Base-by-base conservation (phyloP, 805 yeast species). In the Barnettozyma botsteinii region DNA sequence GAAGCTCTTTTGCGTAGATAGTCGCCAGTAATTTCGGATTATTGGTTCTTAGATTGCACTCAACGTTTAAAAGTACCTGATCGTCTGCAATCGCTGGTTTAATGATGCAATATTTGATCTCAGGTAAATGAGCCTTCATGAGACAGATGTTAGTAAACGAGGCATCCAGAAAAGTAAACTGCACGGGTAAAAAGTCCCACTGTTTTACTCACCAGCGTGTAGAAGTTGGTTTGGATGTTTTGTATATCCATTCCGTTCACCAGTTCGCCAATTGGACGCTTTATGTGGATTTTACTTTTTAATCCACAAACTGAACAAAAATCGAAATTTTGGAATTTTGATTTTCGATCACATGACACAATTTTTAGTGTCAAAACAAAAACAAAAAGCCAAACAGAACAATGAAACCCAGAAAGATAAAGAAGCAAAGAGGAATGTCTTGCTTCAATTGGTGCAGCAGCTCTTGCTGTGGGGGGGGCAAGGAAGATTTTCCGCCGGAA, bases 41-140 rank as follows among this genome's bases (percentile, higher is more conserved):
- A 11, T 56, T 47, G 36, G 60, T 59, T 39, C 73, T 46, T 28
- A 69, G 38, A 12, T 54, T 48, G 1, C 69, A 48, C 43, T 70
- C 75, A 31, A 67, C 67, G 36, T 67, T 68, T 24, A 69, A 54
- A 7, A 70, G 55, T 48, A 64, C 55, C 40, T 68, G 70, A 33
- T 66, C 71, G 33, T 66, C 69, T 2, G 44, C 28, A 18, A 11
- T 24, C 4, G 51, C 22, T 20, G 34, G 42, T 8, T 42, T 43
- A 37, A 44, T 41, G 14, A 49, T 43, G 7, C 42, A 26, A 39
- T 52, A 53, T 25, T 40, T 45, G 25, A 55, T 48, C 45, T 48
- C 50, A 3, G 40, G 28, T 4, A 51, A 28, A 18, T 33, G 40
- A 13, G 46, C 41, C 46, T 42, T 10, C 13, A 18, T 13, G 4